phyloP scores from a whole-genome alignment of 495 filamentous ascomycete species.

The Aspergillus panamensis region DNA sequence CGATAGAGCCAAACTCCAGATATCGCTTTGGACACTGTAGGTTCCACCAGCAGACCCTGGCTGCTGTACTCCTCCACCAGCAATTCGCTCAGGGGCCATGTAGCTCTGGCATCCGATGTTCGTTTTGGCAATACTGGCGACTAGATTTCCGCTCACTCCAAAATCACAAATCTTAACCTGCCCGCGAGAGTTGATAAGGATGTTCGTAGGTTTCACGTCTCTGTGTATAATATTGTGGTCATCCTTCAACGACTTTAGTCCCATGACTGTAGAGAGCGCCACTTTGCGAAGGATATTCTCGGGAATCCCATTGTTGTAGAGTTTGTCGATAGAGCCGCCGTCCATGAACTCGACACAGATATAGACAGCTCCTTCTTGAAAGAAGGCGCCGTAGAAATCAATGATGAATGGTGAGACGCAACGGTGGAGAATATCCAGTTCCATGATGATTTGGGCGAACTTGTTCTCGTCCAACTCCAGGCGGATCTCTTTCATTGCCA shows the following conservation, averaged over 20 bases:
- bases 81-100: slow-evolving; percentile 97
- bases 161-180: slow-evolving; percentile 99
- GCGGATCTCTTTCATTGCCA: slow-evolving; percentile 99
- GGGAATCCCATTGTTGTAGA: slow-evolving; percentile 91
- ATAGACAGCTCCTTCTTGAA: slow-evolving; percentile 97
- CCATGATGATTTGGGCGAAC: slow-evolving; percentile 97
- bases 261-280: slow-evolving; percentile 84
- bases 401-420: slow-evolving; percentile 95
- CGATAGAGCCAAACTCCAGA: slow-evolving; percentile 92
- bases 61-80: slow-evolving; percentile 76
- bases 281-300: slow-evolving; percentile 89
- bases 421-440: slow-evolving; percentile 92
- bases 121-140: slow-evolving; percentile 96
- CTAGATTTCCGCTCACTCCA: slow-evolving; percentile 92
- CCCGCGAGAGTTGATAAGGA: slow-evolving; percentile 82
- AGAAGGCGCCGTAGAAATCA: slow-evolving; percentile 98
- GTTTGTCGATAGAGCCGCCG: slow-evolving; percentile 95
- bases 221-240: slow-evolving; percentile 99
- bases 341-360: slow-evolving; percentile 99
- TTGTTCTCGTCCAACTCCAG: slow-evolving; percentile 94
- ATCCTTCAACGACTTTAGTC: slow-evolving; percentile 89
- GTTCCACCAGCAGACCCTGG: slow-evolving; percentile 73
- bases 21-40: slow-evolving; percentile 96
- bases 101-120: slow-evolving; percentile 99
- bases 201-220: slow-evolving; percentile 98